Base-by-base conservation (phyloP, 768 basidiomycete species). In the Auriscalpium microsporum region DNA sequence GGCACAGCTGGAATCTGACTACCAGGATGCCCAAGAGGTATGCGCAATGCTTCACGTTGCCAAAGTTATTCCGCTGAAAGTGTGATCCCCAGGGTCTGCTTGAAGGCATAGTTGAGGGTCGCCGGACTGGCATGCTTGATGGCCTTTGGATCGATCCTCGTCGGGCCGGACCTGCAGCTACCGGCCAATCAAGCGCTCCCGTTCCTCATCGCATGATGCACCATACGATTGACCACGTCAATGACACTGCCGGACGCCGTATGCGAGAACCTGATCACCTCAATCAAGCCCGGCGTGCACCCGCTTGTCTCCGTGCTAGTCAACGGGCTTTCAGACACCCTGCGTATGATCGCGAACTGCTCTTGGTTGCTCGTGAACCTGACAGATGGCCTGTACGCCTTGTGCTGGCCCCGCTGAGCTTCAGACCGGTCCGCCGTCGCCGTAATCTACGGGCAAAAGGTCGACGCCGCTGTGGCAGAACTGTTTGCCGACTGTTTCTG, bases 191-290 rank as follows among this genome's bases (percentile, higher is more conserved):
- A 97, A 68, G 96, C 96, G 1, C 78, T 99, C 11, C 92, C 92
- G 6, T 84, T 94, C 44, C 79, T 99, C 48, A 93, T 98, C 66
- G 84, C 62, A 95, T 96, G 94, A 95, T 98, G 91, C 77, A 74
- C 48, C 95, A 98, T 67, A 64, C 76, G 38, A 84, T 93, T 59
- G 47, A 81, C 2, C 88, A 92, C 57, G 95, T 99, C 62, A 91
- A 94, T 71, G 96, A 98, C 68, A 95, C 94, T 1, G 92, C 91
- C 28, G 94, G 96, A 2, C 98, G 95, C 93, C 42, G 95, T 99
- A 60, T 95, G 93, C 66, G 96, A 98, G 65, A 72, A 91, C 55
- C 76, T 97, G 61, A 83, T 94, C 62, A 71, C 79, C 48, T 82
- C 85, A n/a, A 94, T 99, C 74, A 89, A 94, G 65, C 86, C 89